phyloP scores from a whole-genome alignment of 2,329 filamentous ascomycete species.

The Exophiala sp. region DNA sequence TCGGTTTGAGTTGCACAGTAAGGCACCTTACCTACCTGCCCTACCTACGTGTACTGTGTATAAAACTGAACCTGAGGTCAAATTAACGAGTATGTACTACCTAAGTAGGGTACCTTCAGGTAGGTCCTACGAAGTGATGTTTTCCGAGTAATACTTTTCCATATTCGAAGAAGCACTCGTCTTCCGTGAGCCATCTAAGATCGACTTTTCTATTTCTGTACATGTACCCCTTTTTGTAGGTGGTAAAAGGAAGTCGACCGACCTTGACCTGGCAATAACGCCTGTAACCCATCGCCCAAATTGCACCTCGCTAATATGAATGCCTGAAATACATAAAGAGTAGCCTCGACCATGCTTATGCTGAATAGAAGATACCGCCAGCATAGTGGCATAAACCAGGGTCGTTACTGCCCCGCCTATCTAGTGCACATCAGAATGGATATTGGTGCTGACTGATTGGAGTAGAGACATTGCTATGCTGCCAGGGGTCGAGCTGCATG shows the following conservation, averaged over 20 bases:
- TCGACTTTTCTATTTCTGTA: conserved; percentile 21
- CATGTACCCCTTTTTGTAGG: conserved; percentile 3
- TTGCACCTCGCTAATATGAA: conserved; percentile 12
- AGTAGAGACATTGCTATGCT: conserved; percentile 29
- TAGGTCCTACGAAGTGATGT: too few species aligned
- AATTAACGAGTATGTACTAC: too few species aligned
- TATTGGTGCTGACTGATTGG: conserved; percentile 24
- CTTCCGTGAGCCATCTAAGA: not conserved
- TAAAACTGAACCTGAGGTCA: too few species aligned
- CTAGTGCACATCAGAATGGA: conserved; percentile 11
- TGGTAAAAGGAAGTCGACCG: not conserved
- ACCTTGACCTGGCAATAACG: conserved; percentile 10
- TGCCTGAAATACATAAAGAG: conserved; percentile 3
- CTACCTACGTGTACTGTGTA: too few species aligned
- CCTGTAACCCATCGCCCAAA: conserved; percentile 10
- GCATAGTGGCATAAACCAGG: not conserved
- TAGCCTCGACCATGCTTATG: conserved; percentile 16
- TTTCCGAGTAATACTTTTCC: too few species aligned
- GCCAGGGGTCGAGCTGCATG: conserved; percentile 41
- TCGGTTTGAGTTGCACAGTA: too few species aligned
- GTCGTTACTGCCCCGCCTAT: not conserved
- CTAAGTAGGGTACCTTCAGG: too few species aligned
- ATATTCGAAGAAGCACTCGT: not conserved
- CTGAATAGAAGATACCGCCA: not conserved
- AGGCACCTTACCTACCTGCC: too few species aligned